Evolutionary conservation across 1,139 yeast species (phyloP), one percentile per base, ranked within the genome.

Genomic region (Zygosaccharomyces pseudobailii): DNA sequence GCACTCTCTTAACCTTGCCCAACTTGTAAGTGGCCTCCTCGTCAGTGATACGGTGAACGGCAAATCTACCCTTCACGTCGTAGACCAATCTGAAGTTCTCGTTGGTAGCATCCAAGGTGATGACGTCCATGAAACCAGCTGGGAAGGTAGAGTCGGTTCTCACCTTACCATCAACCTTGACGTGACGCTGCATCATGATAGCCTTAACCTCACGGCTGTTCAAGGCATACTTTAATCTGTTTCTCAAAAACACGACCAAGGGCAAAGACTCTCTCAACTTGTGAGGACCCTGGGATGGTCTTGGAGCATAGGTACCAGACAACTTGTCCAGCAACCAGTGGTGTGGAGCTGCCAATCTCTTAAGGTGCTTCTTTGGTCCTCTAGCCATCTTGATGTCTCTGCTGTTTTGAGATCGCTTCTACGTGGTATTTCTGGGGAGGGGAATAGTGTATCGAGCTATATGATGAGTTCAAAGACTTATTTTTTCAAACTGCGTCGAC

Each of bases 291-390:
- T 96, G 85, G 59, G 97, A 88, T 72, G 97, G 96, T 83, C 97
- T 90, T 80, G 98, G 98, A 65, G 98, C 98, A 76, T 92, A 92
- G 72, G 89, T 82, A 73, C 99, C 99, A 75, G 97, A 87, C 80
- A 94, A 82, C 82, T 94, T 94, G 95, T 92, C 98, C 83, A 94
- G 87, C 95, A 94, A 87, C 98, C 98, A 94, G 86, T 94, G 98
- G 82, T 90, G 86, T 82, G 99, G 99, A 74, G 97, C 97, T 74
- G 96, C 95, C 76, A 88, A 83, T 81, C 96, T 87, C 85, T 88
- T 88, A 76, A 89, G 82, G 75, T 89, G 97, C 84, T 89, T 89
- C 90, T 88, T 88, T 80, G 92, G 95, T 85, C 95, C 95, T 85
- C 95, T 84, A 80, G 89, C 94, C 95, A 86, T 86, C 76, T 78